phyloP scores from a whole-genome alignment of 2,329 filamentous ascomycete species.

The Teratosphaeria viscida region DNA sequence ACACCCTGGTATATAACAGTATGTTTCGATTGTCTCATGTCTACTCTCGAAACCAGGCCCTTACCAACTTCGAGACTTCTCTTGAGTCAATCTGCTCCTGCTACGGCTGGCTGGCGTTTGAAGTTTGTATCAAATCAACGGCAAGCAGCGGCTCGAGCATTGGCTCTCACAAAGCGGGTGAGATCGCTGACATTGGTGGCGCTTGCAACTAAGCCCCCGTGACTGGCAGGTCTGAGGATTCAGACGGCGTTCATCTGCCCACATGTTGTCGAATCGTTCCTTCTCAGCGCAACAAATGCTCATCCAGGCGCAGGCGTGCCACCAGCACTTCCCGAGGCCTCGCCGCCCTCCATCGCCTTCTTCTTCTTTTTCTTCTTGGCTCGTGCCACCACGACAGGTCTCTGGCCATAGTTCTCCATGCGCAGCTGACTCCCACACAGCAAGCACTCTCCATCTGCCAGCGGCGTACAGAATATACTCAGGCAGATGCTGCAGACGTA shows the following conservation, averaged over 20 bases:
- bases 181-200: background rate
- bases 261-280: background rate
- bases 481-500: conserved; percentile 96
- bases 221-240: background rate
- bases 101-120: background rate
- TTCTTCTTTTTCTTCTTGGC: conserved; percentile 71
- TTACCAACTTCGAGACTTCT: background rate
- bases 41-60: background rate
- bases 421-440: conserved; percentile 72
- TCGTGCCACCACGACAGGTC: conserved; percentile 62
- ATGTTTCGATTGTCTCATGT: background rate
- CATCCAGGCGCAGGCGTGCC: conserved; percentile 19
- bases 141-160: background rate
- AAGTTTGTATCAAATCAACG: background rate
- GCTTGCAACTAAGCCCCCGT: background rate
- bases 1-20: too few species aligned
- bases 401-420: conserved; percentile 65
- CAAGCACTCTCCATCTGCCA: conserved; percentile 58
- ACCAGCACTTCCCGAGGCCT: conserved; percentile 13
- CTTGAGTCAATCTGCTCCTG: background rate
- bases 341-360: conserved; percentile 38
- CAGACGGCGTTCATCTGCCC: background rate
- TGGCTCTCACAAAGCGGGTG: background rate
- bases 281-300: background rate
- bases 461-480: conserved; percentile 74